Percentiles rank a stretch among this genome's conserved stretches.
phyloP scores from a whole-genome alignment of 139 green algal genomes.

The Pedinophyceae sp. region DNA sequence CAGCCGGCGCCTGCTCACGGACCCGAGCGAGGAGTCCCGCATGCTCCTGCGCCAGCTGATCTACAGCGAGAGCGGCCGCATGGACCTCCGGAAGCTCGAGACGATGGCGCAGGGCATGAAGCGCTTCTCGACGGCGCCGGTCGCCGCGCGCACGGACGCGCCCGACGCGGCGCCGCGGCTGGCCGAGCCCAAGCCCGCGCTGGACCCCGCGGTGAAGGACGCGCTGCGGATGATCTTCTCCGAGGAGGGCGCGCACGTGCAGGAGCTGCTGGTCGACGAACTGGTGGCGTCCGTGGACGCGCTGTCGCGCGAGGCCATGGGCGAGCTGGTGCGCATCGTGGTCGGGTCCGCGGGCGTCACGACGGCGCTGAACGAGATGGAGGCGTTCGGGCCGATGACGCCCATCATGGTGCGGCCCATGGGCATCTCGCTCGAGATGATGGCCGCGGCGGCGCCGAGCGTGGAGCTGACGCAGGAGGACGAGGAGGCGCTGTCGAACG shows the following conservation, averaged over 20 bases:
- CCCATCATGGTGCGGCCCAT: conserved; percentile 37
- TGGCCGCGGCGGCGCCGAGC: conserved; percentile 4
- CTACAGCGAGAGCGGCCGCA: conserved; percentile 46
- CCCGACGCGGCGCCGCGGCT: no score
- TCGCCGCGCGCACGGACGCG: no score
- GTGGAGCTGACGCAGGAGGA: conserved; percentile 37
- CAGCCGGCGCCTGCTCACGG: conserved; percentile 56
- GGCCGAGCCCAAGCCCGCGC: no score
- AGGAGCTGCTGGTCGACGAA: conserved; percentile 66
- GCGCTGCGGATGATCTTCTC: conserved; percentile 46
- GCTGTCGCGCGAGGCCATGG: conserved; percentile 31
- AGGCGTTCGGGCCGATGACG: conserved; percentile 36
- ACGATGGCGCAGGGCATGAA: conserved; percentile 19
- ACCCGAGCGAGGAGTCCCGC: conserved; percentile 58
- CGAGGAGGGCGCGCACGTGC: conserved; percentile 37
- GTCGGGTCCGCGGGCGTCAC: conserved; percentile 15
- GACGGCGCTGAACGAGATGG: conserved; percentile 12
- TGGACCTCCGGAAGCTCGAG: conserved; percentile 36
- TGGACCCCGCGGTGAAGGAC: conserved; percentile 38
- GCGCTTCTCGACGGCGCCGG: conserved; percentile 22
- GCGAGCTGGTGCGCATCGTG: conserved; percentile 13
- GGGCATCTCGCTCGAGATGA: conserved; percentile 1
- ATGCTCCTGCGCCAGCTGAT: conserved; percentile 52
- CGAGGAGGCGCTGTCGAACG: conserved; percentile 29
- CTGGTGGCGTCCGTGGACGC: conserved; percentile 44